These are phyloP conservation scores for Cladosporium austrohemisphaericum DNA, from an alignment of 2,329 filamentous ascomycete species.

Conservation along the genomic window DNA sequence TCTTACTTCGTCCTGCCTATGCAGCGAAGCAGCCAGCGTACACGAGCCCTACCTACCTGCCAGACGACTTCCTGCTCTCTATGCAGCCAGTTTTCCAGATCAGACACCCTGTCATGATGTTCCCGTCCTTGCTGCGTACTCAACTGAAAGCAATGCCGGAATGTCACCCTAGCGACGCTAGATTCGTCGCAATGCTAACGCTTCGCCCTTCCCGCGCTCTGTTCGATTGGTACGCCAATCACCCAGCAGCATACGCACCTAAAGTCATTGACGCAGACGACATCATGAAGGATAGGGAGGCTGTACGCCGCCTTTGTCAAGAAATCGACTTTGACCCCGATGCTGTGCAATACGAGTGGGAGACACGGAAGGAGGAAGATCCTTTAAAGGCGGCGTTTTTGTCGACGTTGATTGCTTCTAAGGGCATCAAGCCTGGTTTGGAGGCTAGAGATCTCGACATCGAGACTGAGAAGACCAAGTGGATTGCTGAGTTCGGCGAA, in stretches of 20 bases:
- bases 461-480: conserved; percentile 15
- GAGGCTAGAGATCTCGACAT: conserved; percentile 15
- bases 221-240: conserved; percentile 16
- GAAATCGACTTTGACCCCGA: conserved; percentile 13
- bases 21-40: background rate
- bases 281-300: conserved; percentile 16
- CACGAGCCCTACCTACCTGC: conserved; percentile 18
- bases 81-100: conserved; percentile 20
- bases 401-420: conserved; percentile 12
- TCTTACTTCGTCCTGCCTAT: background rate
- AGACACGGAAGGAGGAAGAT: conserved; percentile 15
- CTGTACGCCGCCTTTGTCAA: conserved; percentile 10
- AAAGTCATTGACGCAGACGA: conserved; percentile 23
- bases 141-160: conserved; percentile 1
- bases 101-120: conserved; percentile 21
- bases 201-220: conserved; percentile 8
- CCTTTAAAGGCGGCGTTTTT: conserved; percentile 13
- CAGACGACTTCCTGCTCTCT: conserved; percentile 18
- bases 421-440: conserved; percentile 12
- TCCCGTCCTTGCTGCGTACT: conserved; percentile 19
- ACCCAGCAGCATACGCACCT: conserved; percentile 2
- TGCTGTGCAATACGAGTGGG: conserved; percentile 17
- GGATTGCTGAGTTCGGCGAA: conserved; percentile 19
- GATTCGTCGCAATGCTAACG: conserved; percentile 4
- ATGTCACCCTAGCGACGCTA: conserved; percentile 5